Percentiles rank a stretch among this genome's conserved stretches.
Conservation (phyloP, 164 flowering plant species). For the Taxillus chinensis region DNA sequence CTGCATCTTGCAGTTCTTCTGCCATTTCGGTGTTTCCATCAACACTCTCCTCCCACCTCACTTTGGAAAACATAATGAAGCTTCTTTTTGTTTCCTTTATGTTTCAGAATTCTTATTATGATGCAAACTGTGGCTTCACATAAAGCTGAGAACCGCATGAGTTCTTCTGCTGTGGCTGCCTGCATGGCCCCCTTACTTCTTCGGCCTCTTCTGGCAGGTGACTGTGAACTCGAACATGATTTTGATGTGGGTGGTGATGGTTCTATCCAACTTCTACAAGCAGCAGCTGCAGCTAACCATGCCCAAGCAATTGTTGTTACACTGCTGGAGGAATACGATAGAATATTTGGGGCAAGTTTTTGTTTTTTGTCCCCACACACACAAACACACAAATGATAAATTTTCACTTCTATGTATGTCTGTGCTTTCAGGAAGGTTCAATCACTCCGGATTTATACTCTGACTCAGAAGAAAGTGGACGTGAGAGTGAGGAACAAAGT, state of each 20-base stretch:
- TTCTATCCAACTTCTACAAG: constrained; percentile 85
- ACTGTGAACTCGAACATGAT: constrained; percentile 71
- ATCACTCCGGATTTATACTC: constrained; percentile 48
- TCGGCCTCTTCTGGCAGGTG: constrained; percentile 94
- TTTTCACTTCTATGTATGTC: constrained; percentile 1
- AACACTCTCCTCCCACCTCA: not conserved
- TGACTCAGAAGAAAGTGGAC: constrained; percentile 68
- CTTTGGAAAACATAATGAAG: not conserved
- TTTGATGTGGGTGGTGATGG: constrained; percentile 84
- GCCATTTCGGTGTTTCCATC: too few relatives aligned
- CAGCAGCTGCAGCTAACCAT: constrained; percentile 99
- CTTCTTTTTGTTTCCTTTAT: constrained; percentile 7
- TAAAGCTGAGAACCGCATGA: constrained; percentile 80
- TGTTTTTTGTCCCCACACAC: not conserved
- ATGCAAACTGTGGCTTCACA: constrained; percentile 83
- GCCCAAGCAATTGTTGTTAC: constrained; percentile 93
- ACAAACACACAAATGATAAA: not conserved
- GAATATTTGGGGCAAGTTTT: constrained; percentile 70
- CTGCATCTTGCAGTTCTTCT: too few relatives aligned
- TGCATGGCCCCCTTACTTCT: constrained; percentile 99
- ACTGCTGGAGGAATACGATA: constrained; percentile 74
- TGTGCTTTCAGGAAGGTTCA: constrained; percentile 43
- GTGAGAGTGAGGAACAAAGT: constrained; percentile 60
- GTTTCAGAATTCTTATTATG: constrained; percentile 75
- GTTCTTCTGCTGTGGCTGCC: constrained; percentile 92